Conservation (phyloP, 1,284 basidiomycete species). For the Papiliotrema fonsecae region DNA sequence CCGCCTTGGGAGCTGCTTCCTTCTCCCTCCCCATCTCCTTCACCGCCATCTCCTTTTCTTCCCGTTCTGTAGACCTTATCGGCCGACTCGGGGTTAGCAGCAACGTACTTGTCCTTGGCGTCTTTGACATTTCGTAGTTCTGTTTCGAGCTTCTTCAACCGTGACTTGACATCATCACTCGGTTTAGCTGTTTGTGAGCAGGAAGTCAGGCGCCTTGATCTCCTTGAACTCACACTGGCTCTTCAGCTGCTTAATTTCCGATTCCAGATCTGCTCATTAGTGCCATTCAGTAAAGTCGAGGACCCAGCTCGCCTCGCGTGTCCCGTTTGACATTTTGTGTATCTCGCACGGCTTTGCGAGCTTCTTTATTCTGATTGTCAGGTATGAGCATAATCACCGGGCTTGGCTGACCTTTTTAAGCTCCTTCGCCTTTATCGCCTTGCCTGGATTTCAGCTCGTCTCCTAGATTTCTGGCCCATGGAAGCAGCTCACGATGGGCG, state of each 20-base stretch:
- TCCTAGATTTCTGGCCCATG: neutral
- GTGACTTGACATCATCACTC: slow-evolving; percentile 32
- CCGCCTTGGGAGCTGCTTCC: slow-evolving; percentile 23
- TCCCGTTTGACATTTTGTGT: slow-evolving; percentile 82
- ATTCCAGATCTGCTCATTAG: slow-evolving; percentile 38
- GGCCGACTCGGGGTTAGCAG: slow-evolving; percentile 81
- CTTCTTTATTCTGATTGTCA: slow-evolving; percentile 68
- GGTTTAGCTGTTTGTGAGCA: slow-evolving; percentile 17
- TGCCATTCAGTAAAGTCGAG: neutral
- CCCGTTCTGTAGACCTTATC: slow-evolving; percentile 60
- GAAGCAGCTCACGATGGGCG: slow-evolving; percentile 59
- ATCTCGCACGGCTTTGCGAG: slow-evolving; percentile 69
- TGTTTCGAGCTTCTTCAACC: slow-evolving; percentile 57
- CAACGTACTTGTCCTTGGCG: slow-evolving; percentile 84
- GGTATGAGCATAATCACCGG: neutral
- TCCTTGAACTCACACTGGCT: slow-evolving; percentile 16
- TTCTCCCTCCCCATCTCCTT: slow-evolving; percentile 47
- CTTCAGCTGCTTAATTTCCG: slow-evolving; percentile 38
- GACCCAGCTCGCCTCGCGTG: slow-evolving; percentile 58
- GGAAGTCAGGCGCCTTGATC: slow-evolving; percentile 5
- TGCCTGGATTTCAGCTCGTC: slow-evolving; percentile 42
- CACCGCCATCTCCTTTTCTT: slow-evolving; percentile 24
- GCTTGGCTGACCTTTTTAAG: slow-evolving; percentile 67
- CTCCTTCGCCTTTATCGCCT: slow-evolving; percentile 80
- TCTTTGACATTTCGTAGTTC: slow-evolving; percentile 73